Percentiles rank a stretch among this genome's conserved stretches.
Evolutionary conservation across 768 basidiomycete species (phyloP).

Genomic region (Cystobasidium ongulense): DNA sequence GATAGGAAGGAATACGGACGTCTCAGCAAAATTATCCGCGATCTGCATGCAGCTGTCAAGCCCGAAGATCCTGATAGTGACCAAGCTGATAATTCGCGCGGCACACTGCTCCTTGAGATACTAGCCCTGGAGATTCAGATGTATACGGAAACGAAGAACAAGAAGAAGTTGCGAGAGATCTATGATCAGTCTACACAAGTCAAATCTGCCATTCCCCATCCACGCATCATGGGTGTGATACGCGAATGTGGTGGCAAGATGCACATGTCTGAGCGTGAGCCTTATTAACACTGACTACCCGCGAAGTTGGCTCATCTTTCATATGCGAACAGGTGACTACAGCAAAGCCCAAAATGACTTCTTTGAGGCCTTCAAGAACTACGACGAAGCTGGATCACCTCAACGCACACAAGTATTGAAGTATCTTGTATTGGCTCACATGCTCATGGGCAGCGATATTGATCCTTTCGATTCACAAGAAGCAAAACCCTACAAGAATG

Average conservation of each 20-base stretch:
- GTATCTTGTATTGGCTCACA: conserved; percentile 93
- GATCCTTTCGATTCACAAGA: conserved; percentile 99
- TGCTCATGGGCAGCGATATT: conserved; percentile 96
- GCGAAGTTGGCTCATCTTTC: neutral
- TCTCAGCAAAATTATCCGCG: conserved; percentile 53
- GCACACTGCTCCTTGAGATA: conserved; percentile 88
- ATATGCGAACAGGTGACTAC: conserved; percentile 66
- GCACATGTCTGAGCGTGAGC: conserved; percentile 99
- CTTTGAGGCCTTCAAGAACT: conserved; percentile 97
- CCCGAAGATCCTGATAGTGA: conserved; percentile 64
- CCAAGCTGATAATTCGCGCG: conserved; percentile 77
- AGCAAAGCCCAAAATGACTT: conserved; percentile 93
- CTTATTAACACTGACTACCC: neutral
- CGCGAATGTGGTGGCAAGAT: conserved; percentile 99
- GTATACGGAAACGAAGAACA: conserved; percentile 93
- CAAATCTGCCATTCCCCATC: conserved; percentile 93
- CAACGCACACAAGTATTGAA: conserved; percentile 97
- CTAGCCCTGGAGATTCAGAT: conserved; percentile 99
- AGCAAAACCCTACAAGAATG: conserved; percentile 97
- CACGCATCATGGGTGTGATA: conserved; percentile 96
- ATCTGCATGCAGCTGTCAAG: conserved; percentile 52
- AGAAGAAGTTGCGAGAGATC: conserved; percentile 96
- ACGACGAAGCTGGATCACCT: conserved; percentile 93
- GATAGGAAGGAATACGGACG: conserved; percentile 84
- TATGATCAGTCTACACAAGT: conserved; percentile 91